Base-by-base conservation (phyloP, 2,329 filamentous ascomycete species). In the Apiospora marii region DNA sequence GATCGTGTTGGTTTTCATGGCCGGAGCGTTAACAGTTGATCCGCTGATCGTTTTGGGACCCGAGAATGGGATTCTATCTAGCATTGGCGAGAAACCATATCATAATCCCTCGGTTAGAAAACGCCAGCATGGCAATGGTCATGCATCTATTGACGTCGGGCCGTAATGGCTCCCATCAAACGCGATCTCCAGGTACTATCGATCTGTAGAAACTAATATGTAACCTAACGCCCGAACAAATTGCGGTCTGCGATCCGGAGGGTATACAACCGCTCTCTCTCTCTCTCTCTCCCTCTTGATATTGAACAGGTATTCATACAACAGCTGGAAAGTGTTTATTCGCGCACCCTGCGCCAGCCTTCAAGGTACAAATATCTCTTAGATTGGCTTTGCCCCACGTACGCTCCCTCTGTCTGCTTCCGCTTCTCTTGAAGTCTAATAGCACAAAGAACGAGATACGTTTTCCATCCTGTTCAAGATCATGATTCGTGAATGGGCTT, bases 251-350 rank as follows among this genome's bases (percentile, higher is more conserved):
- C 58, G 16, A 64, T 64, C 53, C 30, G 34, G 53, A 61, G 49
- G 53, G 53, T 61, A 61, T 61, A 37, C 30, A 61, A 61, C 53
- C 53, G 16, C 27, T 61, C 53, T 61, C 30, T 37, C 30, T 61
- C 30, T 53, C 48, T 51, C 49, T 27, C 13, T 16, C 16, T 19
- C 27, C 1, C 19, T 37, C 53, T 30, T 53, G 14, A 30, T 61
- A 34, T 61, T 61, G 53, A 61, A 61, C 53, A 37, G 19, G 30
- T 10, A 22, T 14, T 22, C 14, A 41, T 34, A 34, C 58, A 37
- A 41, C 8, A 61, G 53, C 53, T 37, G 30, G 6, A 34, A 61
- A n/a, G 53, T 34, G 19, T 51, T 51, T 41, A 22, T 37, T 34
- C 19, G 16, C 53, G 16, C 8, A 37, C 22, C 30, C 16, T 4